Evolutionary conservation across 495 filamentous ascomycete species (phyloP), one percentile per base, ranked within the genome.

Genomic region (Aspergillus affinis): DNA sequence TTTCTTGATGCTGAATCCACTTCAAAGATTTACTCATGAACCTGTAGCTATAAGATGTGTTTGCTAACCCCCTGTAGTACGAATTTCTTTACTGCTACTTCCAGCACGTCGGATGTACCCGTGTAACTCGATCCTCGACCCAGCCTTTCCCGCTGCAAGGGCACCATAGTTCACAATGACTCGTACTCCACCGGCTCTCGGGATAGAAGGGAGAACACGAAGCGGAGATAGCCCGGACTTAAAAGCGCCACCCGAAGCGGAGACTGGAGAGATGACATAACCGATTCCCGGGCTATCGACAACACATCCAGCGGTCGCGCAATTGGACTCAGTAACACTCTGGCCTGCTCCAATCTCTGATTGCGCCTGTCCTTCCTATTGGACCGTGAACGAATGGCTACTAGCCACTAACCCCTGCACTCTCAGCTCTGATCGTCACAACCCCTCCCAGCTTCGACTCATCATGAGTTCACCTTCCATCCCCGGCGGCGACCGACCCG

Each of bases 391-490:
- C 17, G 45, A 44, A 18, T 53, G 51, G 44, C 27, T 61, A 53
- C 27, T 63, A 54, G 59, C 52, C 23, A 67, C 36, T 61, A 57
- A 60, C 18, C 36, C 51, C 48, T 53, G 60, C 32, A 19, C 29
- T 45, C 13, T 47, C 50, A 59, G 15, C 18, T 45, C 50, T 18
- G 17, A 27, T 46, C 21, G 45, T 41, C 27, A 29, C 13, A 52
- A 48, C 58, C 59, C 55, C 23, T 63, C 59, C 23, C 46, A 47
- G 29, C 27, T 55, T 48, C 29, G 23, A 26, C 51, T 20, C 54
- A 66, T 50, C 47, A 69, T 69, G 66, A 69, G 63, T 55, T 58
- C 54, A 46, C 58, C 61, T 20, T 51, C 61, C 54, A 44, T 53
- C 44, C 51, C 48, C 54, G 61, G 61, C 58, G 61, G 59, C 53